phyloP scores from a whole-genome alignment of 75 land plant species.

The Pinus tabuliformis region DNA sequence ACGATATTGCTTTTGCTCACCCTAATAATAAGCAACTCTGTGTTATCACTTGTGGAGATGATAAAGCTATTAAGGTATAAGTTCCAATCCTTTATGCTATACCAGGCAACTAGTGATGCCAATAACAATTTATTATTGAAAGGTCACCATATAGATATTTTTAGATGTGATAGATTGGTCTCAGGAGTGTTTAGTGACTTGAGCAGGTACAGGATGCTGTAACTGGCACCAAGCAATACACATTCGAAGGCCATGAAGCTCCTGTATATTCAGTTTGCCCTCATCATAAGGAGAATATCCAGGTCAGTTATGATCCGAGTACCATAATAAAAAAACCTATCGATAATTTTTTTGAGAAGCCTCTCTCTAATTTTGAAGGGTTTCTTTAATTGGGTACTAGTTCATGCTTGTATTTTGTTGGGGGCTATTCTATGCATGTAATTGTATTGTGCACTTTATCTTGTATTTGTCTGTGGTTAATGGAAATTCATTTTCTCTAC shows the following conservation, averaged over 20 bases:
- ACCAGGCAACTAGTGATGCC: too few species aligned
- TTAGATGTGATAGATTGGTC: not conserved
- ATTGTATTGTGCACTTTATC: too few species aligned
- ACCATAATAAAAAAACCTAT: too few species aligned
- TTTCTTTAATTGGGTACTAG: too few species aligned
- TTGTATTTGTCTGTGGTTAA: too few species aligned
- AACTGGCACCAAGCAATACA: conserved; percentile 20
- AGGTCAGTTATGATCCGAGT: conserved; percentile 15
- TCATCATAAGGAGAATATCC: conserved; percentile 76
- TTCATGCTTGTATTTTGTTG: too few species aligned
- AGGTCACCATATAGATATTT: too few species aligned
- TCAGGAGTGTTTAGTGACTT: not conserved
- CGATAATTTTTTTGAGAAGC: too few species aligned
- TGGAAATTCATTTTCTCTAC: conserved; percentile 81
- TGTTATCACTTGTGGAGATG: conserved; percentile 93
- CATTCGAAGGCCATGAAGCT: conserved; percentile 75
- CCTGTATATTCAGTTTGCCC: conserved; percentile 78
- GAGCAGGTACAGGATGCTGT: conserved; percentile 30
- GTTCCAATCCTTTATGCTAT: too few species aligned
- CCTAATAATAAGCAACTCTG: conserved; percentile 85
- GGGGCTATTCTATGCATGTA: too few species aligned
- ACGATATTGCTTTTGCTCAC: conserved; percentile 86
- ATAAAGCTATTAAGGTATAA: conserved; percentile 80
- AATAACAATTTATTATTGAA: too few species aligned
- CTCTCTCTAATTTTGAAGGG: too few species aligned